Conservation (phyloP, 1,284 basidiomycete genomes). For the Heliocybe sulcata region DNA sequence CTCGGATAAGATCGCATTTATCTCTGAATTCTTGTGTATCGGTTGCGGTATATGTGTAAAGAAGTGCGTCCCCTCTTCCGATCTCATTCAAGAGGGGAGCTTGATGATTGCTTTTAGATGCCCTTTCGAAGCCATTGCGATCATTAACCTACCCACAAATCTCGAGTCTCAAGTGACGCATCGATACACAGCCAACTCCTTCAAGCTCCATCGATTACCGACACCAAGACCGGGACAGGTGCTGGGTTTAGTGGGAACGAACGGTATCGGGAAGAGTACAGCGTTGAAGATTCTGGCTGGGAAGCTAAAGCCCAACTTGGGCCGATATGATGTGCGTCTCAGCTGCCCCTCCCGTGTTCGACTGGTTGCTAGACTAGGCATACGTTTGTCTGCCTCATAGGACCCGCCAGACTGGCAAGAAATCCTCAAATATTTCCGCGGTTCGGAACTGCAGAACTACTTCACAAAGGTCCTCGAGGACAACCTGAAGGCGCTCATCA, state of each 20-base stretch:
- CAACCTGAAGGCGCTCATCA: constrained; percentile 95
- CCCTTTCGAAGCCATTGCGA: constrained; percentile 95
- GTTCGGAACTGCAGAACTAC: constrained; percentile 96
- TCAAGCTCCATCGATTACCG: constrained; percentile 95
- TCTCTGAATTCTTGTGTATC: constrained; percentile 95
- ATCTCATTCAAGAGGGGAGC: neutral
- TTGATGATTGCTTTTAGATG: constrained; percentile 47
- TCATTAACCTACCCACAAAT: constrained; percentile 97
- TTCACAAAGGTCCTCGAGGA: constrained; percentile 99
- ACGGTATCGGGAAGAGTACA: constrained; percentile 98
- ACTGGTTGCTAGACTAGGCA: neutral
- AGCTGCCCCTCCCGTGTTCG: constrained; percentile 3
- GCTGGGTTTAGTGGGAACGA: constrained; percentile 92
- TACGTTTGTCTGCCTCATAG: constrained; percentile 28
- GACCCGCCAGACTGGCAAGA: constrained; percentile 98
- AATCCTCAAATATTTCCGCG: constrained; percentile 94
- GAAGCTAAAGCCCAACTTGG: constrained; percentile 91
- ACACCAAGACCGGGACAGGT: constrained; percentile 95
- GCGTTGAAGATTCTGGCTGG: constrained; percentile 93
- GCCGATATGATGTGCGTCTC: constrained; percentile 77
- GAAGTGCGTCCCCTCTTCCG: constrained; percentile 55
- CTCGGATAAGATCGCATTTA: constrained; percentile 92
- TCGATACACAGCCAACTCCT: constrained; percentile 94
- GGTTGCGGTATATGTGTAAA: constrained; percentile 99
- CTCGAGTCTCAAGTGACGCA: constrained; percentile 92